Percentiles rank a stretch among this genome's conserved stretches.
Conservation (phyloP, 2,329 filamentous ascomycete genomes). For the Neonectria sp. region DNA sequence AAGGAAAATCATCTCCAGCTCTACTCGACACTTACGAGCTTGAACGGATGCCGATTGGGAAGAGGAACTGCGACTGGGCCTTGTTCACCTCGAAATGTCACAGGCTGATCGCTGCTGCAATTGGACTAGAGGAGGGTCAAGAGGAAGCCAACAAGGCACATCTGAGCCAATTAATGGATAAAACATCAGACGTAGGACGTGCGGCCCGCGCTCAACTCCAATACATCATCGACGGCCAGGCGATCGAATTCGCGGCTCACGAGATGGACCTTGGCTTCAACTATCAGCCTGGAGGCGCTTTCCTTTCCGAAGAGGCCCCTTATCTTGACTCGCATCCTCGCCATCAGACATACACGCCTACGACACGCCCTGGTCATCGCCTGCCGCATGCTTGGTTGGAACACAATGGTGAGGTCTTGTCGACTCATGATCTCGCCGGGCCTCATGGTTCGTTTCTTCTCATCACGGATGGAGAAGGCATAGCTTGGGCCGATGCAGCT, state of each 20-base stretch:
- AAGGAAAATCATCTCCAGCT: neutral
- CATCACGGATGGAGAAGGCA: slow-evolving; percentile 4
- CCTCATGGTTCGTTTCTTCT: neutral
- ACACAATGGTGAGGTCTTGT: neutral
- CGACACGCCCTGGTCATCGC: slow-evolving; percentile 3
- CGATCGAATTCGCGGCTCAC: slow-evolving; percentile 1
- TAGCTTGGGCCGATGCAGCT: neutral
- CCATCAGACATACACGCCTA: neutral
- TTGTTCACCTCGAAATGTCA: neutral
- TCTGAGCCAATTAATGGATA: neutral
- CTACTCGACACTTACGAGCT: neutral
- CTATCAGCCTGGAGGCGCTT: neutral
- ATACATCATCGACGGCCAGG: slow-evolving; percentile 2
- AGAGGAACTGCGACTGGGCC: slow-evolving; percentile 6
- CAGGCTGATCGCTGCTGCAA: neutral
- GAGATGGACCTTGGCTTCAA: slow-evolving; percentile 10
- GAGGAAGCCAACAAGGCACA: neutral
- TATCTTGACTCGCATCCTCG: neutral
- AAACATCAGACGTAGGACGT: neutral
- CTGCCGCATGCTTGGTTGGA: slow-evolving; percentile 11
- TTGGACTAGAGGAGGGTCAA: neutral
- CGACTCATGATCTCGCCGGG: slow-evolving; percentile 3
- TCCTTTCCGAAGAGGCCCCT: neutral
- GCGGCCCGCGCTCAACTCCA: neutral
- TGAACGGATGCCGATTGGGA: neutral